phyloP scores from a whole-genome alignment of 352 stramenopile species.

The Thalassiosira delicatula region DNA sequence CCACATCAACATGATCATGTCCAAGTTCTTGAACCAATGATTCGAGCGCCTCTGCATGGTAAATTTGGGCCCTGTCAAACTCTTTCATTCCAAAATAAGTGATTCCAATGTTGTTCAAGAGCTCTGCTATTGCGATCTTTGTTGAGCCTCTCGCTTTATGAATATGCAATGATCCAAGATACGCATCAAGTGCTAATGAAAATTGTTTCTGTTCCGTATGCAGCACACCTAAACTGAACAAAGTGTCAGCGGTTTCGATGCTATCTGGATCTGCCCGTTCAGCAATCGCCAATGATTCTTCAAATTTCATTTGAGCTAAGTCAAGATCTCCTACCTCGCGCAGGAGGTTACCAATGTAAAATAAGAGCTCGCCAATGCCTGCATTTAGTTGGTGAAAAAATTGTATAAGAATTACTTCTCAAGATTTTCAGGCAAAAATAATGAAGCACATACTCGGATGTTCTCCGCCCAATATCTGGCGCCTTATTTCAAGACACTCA shows the following conservation, averaged over 20 bases:
- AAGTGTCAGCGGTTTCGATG: slow-evolving; percentile 55
- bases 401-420: no score
- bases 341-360: slow-evolving; percentile 68
- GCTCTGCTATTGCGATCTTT: slow-evolving; percentile 57
- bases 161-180: slow-evolving; percentile 62
- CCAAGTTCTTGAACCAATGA: slow-evolving; percentile 65
- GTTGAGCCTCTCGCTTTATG: slow-evolving; percentile 55
- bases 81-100: slow-evolving; percentile 71
- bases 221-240: slow-evolving; percentile 68
- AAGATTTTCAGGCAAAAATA: no score
- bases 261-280: slow-evolving; percentile 48
- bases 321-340: slow-evolving; percentile 70
- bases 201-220: slow-evolving; percentile 69
- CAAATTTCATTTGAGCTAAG: slow-evolving; percentile 60
- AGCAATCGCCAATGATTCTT: slow-evolving; percentile 63
- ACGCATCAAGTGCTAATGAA: slow-evolving; percentile 58
- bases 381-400: no score
- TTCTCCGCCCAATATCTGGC: slow-evolving; percentile 42
- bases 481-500: slow-evolving; percentile 62
- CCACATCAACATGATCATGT: slow-evolving; percentile 66
- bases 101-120: slow-evolving; percentile 77
- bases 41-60: slow-evolving; percentile 70
- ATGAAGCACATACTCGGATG: slow-evolving; percentile 60
- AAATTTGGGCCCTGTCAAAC: slow-evolving; percentile 65
- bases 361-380: slow-evolving; percentile 65